A percentile compares a stretch with the other conserved stretches of the same genome.
These are phyloP conservation scores for Sparassis latifolia DNA, from an alignment of 1,284 basidiomycete genomes.

Conservation along the genomic window DNA sequence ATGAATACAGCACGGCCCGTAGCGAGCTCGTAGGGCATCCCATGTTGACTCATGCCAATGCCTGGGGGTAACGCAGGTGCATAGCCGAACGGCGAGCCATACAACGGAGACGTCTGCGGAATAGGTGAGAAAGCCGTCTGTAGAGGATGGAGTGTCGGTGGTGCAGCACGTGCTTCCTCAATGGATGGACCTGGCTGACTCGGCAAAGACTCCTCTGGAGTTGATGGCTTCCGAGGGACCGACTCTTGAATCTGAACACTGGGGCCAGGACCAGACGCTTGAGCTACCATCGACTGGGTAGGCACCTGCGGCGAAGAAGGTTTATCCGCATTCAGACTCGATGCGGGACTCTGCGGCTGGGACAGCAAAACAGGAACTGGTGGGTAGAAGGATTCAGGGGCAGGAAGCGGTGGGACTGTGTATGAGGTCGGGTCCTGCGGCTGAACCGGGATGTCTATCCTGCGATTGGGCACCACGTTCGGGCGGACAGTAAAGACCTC, in stretches of 20 bases:
- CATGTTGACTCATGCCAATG: slow-evolving; percentile 64
- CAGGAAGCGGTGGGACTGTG: background rate
- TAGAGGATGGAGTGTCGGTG: slow-evolving; percentile 46
- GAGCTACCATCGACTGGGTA: background rate
- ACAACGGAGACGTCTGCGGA: slow-evolving; percentile 50
- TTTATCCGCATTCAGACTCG: background rate
- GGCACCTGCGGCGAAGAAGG: background rate
- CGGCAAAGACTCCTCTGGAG: slow-evolving; percentile 11
- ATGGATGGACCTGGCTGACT: slow-evolving; percentile 10
- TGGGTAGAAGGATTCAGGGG: background rate
- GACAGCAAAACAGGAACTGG: background rate
- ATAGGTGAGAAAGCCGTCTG: slow-evolving; percentile 54
- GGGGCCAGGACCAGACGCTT: background rate
- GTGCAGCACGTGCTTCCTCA: slow-evolving; percentile 23
- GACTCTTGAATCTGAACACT: slow-evolving; percentile 28
- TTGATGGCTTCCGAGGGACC: slow-evolving; percentile 32
- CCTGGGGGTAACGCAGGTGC: slow-evolving; percentile 62
- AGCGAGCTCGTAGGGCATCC: slow-evolving; percentile 71
- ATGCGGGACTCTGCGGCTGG: background rate
- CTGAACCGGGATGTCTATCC: slow-evolving; percentile 9
- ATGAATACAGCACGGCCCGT: slow-evolving; percentile 74
- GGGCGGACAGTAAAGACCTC: slow-evolving; percentile 53
- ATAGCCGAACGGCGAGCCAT: slow-evolving; percentile 58
- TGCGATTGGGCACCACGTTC: slow-evolving; percentile 27
- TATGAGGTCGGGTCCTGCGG: background rate